Evolutionary conservation across 768 basidiomycete species (phyloP).

Genomic region (Russula lepida): DNA sequence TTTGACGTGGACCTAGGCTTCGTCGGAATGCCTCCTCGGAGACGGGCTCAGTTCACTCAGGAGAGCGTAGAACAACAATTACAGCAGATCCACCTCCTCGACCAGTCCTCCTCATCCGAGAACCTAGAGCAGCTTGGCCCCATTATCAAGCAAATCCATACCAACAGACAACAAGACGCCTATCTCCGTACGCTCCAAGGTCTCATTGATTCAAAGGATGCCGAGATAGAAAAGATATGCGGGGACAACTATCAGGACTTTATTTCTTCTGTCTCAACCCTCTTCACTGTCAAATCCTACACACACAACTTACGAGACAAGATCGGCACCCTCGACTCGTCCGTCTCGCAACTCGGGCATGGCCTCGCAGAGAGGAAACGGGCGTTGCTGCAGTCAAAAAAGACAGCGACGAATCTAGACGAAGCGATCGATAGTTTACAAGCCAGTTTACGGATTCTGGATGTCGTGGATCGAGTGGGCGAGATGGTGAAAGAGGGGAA

Average conservation of each 20-base stretch:
- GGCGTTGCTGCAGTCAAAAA: conserved; percentile 78
- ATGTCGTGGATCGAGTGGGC: conserved; percentile 85
- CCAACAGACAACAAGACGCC: conserved; percentile 77
- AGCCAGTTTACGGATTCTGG: conserved; percentile 84
- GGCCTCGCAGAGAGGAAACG: conserved; percentile 92
- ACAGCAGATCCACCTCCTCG: conserved; percentile 84
- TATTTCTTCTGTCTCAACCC: conserved; percentile 91
- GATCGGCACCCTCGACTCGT: conserved; percentile 81
- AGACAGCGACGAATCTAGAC: conserved; percentile 90
- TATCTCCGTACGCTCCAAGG: conserved; percentile 78
- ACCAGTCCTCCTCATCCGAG: conserved; percentile 81
- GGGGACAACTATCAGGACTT: conserved; percentile 97
- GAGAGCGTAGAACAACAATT: conserved; percentile 84
- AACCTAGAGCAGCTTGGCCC: conserved; percentile 94
- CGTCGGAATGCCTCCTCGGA: conserved; percentile 58
- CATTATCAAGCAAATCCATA: conserved; percentile 88
- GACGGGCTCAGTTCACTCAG: conserved; percentile 65
- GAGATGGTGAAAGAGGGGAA: conserved; percentile 90
- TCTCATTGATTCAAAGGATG: conserved; percentile 92
- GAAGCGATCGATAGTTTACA: conserved; percentile 95
- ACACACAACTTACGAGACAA: conserved; percentile 89
- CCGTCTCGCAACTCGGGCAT: conserved; percentile 80
- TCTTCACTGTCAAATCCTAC: conserved; percentile 93
- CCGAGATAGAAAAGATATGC: conserved; percentile 94
- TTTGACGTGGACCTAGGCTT: background rate